Evolutionary conservation across 1,284 basidiomycete species (phyloP).

Genomic region (Puccinia polysora): DNA sequence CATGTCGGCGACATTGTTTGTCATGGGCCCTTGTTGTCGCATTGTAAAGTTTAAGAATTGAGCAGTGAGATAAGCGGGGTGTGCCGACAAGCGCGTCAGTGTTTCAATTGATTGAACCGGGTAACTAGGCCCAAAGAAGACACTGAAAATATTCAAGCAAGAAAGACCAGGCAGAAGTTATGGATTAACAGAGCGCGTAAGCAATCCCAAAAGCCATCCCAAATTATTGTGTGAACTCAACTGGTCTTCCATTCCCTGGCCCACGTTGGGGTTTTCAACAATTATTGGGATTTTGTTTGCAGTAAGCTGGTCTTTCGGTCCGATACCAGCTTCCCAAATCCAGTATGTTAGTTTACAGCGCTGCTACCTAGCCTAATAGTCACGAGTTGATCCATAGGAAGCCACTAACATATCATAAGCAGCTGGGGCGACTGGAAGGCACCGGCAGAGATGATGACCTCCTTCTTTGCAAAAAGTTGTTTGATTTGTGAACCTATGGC

Average conservation of each 20-base stretch:
- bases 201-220: no score
- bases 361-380: no score
- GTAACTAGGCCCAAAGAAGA: constrained; percentile 29
- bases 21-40: constrained; percentile 10
- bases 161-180: neutral
- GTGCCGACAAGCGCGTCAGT: neutral
- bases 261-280: constrained; percentile 29
- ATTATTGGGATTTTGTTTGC: constrained; percentile 22
- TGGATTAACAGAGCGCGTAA: no score
- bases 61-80: neutral
- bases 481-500: neutral
- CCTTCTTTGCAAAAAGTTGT: constrained; percentile 42
- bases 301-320: constrained; percentile 25
- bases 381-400: neutral
- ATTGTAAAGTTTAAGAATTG: constrained; percentile 24
- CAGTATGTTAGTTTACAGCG: no score
- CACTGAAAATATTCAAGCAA: constrained; percentile 1
- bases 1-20: constrained; percentile 34
- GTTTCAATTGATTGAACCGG: constrained; percentile 29
- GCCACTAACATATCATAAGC: constrained; percentile 44
- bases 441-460: constrained; percentile 51
- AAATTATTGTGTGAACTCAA: neutral
- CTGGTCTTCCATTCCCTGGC: constrained; percentile 33
- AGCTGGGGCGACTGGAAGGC: constrained; percentile 51
- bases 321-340: constrained; percentile 12